Base-by-base conservation (phyloP, 1,284 basidiomycete genomes). In the Apiotrichum montevideense region DNA sequence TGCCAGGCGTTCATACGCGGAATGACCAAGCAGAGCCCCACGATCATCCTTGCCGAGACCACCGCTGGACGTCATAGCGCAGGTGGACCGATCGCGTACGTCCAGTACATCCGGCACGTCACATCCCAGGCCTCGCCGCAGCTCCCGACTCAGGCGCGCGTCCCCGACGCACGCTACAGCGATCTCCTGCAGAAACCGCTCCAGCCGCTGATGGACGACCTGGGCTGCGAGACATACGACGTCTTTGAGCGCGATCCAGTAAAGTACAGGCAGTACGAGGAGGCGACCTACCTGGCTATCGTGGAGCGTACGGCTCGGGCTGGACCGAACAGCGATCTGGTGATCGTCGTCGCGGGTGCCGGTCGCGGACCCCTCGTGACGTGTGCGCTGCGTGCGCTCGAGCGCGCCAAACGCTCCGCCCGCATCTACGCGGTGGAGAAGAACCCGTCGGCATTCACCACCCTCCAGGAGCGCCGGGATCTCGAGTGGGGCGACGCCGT, bases 241-340 rank as follows among this genome's bases (percentile, higher is more conserved):
- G 92, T 91, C 6, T 99, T 99, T 68, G 96, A 99, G 72, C 85
- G 90, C 68, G 96, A 98, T 78, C 93, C 96, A 0, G 86, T 98
- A 63, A 98, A 99, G 76, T 99, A 99, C 71, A 77, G 82, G 51
- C 86, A 91, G 65, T 99, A 98, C 73, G 96, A 98, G 78, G 90
- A 98, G 81, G 89, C 91, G 1, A 85, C 95, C 59, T 90, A 83
- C 67, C 81, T 81, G 51, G 93, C 92, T n/a, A 77, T 97, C 63
- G 67, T 80, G 46, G 90, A 94, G 65, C 82, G 85, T 74, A 81
- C 84, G 0, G 35, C 52, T 39, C 8, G 35, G 5, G 37, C 13
- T 3, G 52, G 48, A 6, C 49, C 45, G 10, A 35, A 51, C 6
- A 46, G 43, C 47, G 56, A 57, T 43, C 35, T 60, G 29, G 81